Base-by-base conservation (phyloP, 108 stramenopile genomes). In the Aurantiochytrium sp. region DNA sequence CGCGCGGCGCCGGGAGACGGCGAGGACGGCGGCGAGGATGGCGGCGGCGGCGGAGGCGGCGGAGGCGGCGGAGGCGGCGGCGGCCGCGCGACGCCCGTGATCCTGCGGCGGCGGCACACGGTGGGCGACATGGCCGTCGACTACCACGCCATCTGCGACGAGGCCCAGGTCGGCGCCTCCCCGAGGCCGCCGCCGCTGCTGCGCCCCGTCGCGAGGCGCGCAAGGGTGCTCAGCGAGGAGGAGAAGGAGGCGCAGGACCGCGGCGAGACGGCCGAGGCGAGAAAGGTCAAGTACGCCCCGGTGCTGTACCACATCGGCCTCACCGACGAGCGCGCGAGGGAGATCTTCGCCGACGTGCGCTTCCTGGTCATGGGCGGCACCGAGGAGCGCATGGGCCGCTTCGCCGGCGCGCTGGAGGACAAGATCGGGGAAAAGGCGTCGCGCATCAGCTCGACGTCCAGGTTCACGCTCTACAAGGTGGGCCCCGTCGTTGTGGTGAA, bases 341-440 rank as follows among this genome's bases (percentile, higher is more conserved):
- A 81, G 17, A 24, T 48, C n/a, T 81, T 81, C 32, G 73, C 73
- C 8, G 73, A 48, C 27, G 73, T 81, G 12, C 73, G 73, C 39
- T 81, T 81, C 73, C 50, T 81, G 12, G 39, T 41, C 30, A 30
- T 81, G 21, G 73, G 73, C 45, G 73, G 73, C 12, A 81, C 73
- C 12, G 73, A 39, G 45, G 73, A 81, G 73, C 73, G 73, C 73
- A 81, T 81, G 73, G 45, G 45, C 6, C 39, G 73, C 73, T 48
- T 81, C 4, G 73, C 73, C 6, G 24, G 8, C 6, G n/a, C 45
- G 36, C 39, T 81, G 39, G 36, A 48, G 19, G 24, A 48, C 1
- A 48, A 41, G 39, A 22, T 81, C 39, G 73, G 45, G 19, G 19
- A 6, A 65, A 41, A 48, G 42, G 73, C 39, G 1, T 6, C 39